These are phyloP conservation scores for Borovskyia barvae DNA, from an alignment of 208 protist species.

Conservation along the genomic window DNA sequence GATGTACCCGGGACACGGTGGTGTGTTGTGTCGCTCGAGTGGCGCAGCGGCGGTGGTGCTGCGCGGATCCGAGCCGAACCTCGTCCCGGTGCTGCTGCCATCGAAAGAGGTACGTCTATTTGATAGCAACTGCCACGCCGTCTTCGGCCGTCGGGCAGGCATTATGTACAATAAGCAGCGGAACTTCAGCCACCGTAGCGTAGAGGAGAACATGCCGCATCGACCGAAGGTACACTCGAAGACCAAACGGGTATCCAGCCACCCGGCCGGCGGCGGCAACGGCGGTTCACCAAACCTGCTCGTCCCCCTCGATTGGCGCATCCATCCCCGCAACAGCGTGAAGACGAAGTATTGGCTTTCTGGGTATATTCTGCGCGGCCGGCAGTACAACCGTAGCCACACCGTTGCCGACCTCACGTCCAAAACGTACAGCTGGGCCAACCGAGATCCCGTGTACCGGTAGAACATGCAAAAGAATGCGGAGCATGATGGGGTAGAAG, in stretches of 20 bases:
- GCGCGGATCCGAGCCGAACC: slow-evolving; percentile 83
- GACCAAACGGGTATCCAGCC: slow-evolving; percentile 82
- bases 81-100: slow-evolving; percentile 87
- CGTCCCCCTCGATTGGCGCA: slow-evolving; percentile 89
- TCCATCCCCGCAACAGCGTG: slow-evolving; percentile 85
- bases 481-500: no score
- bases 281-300: slow-evolving; percentile 81
- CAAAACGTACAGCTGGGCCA: slow-evolving; percentile 91
- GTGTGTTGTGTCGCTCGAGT: slow-evolving; percentile 78
- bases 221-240: slow-evolving; percentile 84
- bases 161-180: slow-evolving; percentile 90
- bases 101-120: slow-evolving; percentile 92
- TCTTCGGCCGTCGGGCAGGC: slow-evolving; percentile 85
- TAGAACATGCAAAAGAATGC: slow-evolving; percentile 25
- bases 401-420: slow-evolving; percentile 88
- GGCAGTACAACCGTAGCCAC: slow-evolving; percentile 85
- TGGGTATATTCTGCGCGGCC: slow-evolving; percentile 86
- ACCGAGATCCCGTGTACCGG: slow-evolving; percentile 86
- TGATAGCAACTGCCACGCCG: slow-evolving; percentile 81
- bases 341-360: slow-evolving; percentile 93
- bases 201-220: slow-evolving; percentile 83
- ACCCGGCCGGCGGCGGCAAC: slow-evolving; percentile 89
- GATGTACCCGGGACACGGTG: slow-evolving; percentile 90
- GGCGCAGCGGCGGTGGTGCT: slow-evolving; percentile 86
- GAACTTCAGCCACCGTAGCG: slow-evolving; percentile 67